Conservation (phyloP, 176 grass and related monocot species). For the Carex kokanica region DNA sequence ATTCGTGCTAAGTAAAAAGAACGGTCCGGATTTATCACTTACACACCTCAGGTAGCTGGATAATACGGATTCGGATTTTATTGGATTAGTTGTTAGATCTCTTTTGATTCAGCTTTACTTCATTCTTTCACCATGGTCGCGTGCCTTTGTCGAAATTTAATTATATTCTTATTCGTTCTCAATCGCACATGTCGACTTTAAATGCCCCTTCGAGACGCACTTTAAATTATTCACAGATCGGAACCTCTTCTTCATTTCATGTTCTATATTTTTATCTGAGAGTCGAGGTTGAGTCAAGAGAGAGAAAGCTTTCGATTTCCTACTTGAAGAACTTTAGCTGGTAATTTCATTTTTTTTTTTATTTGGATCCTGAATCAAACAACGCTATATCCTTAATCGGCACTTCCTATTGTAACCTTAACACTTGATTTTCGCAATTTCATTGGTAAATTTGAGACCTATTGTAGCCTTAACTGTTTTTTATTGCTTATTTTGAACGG, state of each 20-base stretch:
- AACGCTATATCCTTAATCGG: too few relatives aligned
- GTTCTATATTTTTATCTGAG: background rate
- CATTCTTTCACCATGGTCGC: background rate
- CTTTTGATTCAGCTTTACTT: background rate
- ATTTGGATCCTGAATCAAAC: background rate
- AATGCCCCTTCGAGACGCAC: background rate
- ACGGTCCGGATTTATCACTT: too few relatives aligned
- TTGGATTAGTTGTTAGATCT: background rate
- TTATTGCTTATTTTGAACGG: conserved; percentile 12
- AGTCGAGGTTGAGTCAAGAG: background rate
- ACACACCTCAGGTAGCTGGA: too few relatives aligned
- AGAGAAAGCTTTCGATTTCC: background rate
- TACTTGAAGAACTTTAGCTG: background rate
- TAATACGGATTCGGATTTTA: too few relatives aligned
- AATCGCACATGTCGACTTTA: background rate
- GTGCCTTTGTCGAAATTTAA: background rate
- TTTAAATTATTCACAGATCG: background rate
- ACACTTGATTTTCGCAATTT: background rate
- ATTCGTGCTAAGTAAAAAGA: too few relatives aligned
- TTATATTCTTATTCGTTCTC: background rate
- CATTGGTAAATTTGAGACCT: background rate
- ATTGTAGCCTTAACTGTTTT: background rate
- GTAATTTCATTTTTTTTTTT: background rate
- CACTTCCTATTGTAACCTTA: background rate
- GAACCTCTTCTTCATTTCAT: background rate